Base-by-base conservation (phyloP, 805 yeast genomes). In the Lipomyces sp. region DNA sequence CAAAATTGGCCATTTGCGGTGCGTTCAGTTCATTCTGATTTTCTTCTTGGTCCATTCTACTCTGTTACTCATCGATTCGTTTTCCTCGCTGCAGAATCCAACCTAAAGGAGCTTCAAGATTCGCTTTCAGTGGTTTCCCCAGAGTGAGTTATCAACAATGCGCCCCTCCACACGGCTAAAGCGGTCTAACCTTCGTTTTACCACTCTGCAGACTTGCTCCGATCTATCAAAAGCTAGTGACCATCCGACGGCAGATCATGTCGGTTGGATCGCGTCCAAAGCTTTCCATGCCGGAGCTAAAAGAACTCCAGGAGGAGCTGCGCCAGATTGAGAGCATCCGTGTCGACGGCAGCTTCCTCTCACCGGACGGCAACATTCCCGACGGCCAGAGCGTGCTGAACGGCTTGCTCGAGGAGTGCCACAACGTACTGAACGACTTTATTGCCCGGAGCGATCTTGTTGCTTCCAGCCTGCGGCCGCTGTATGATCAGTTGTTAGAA, bases 371-470 rank as follows among this genome's bases (percentile, higher is more conserved):
- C 21, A 57, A 60, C 22, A 61, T 61, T 29, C 63, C 65, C 22
- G 61, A 43, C 3, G 71, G 70, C 24, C 69, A 67, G 49, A 59
- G 57, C 16, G 57, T 60, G 26, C 53, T 66, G 24, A 63, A 64
- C 42, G 66, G 66, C 2, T 53, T 89, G 39, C 71, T 87, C 24
- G 96, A 88, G 67, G 95, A 88, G 64, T 86, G 96, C 65, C 81
- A 82, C 64, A 82, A 82, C 59, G 73, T 87, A 51, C 70, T 88
- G 37, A 77, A 76, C 51, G 96, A 90, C 70, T 71, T 87, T 42
- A 66, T 70, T 41, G 77, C 83, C 35, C 45, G 59, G 29, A 78
- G 70, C 23, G 70, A 68, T 10, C 37, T 49, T n/a, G 72, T 76
- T 6, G 79, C 74, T 43, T 68, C 77, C 11, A 68, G 75, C 44